Evolutionary conservation across 257 asterid genomes (phyloP).

Genomic region (Nicotiana obtusifolia): DNA sequence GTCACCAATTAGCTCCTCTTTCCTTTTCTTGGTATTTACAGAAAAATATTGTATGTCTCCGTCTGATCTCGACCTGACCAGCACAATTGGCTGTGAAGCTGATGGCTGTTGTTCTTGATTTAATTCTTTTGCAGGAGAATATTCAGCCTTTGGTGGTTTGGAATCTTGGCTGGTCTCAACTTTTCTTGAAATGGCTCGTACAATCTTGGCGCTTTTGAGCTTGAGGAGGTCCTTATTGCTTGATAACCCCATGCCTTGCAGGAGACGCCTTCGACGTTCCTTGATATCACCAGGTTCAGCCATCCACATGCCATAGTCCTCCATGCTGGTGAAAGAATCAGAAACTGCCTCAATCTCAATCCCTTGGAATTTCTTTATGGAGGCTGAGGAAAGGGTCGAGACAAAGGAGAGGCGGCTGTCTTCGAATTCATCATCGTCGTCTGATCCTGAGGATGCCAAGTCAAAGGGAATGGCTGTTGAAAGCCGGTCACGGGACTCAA

Average conservation of each 20-base stretch:
- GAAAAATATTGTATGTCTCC: conserved; percentile 62
- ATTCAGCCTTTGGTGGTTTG: conserved; percentile 9
- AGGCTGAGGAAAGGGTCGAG: conserved; percentile 47
- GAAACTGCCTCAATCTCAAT: conserved; percentile 14
- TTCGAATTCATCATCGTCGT: conserved; percentile 55
- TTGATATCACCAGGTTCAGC: conserved; percentile 80
- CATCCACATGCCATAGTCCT: conserved; percentile 78
- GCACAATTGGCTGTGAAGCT: conserved; percentile 21
- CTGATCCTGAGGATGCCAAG: conserved; percentile 47
- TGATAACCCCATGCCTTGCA: conserved; percentile 86
- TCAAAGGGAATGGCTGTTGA: conserved; percentile 55
- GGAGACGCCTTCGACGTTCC: conserved; percentile 74
- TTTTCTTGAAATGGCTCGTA: conserved; percentile 30
- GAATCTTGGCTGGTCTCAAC: conserved; percentile 5
- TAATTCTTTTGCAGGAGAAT: conserved; percentile 21
- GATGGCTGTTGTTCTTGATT: conserved; percentile 19
- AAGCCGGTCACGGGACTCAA: conserved; percentile 50
- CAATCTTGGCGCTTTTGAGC: conserved; percentile 44
- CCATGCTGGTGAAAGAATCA: conserved; percentile 21
- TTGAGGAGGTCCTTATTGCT: conserved; percentile 62
- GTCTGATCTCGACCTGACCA: conserved; percentile 83
- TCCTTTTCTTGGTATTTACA: conserved; percentile 48
- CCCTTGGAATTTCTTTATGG: conserved; percentile 20
- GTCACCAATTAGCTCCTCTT: conserved; percentile 68
- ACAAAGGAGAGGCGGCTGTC: conserved; percentile 75